A percentile compares a stretch with the other conserved stretches of the same genome.
Evolutionary conservation across 2,329 filamentous ascomycete genomes (phyloP).

Genomic region (Ceratocystis lukuohia): DNA sequence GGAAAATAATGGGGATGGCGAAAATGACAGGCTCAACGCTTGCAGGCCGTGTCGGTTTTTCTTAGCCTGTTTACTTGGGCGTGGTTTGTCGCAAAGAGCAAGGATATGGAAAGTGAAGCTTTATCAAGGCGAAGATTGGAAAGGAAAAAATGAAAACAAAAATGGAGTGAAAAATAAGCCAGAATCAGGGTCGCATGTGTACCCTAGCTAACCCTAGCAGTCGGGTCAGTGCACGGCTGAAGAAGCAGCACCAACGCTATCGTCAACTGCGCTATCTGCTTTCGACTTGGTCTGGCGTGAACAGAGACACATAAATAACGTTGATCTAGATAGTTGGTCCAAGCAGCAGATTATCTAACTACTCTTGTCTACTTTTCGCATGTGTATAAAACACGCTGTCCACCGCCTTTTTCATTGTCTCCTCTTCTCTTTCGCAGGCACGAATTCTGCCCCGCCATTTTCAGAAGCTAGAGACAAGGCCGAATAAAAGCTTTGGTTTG

Average conservation of each 20-base stretch:
- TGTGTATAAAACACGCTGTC: too few relatives aligned
- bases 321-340: too few relatives aligned
- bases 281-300: too few relatives aligned
- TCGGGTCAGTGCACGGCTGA: too few relatives aligned
- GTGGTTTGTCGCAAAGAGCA: slow-evolving; percentile 10
- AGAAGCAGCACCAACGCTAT: too few relatives aligned
- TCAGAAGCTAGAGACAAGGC: too few relatives aligned
- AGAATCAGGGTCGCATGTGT: neutral
- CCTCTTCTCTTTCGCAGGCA: neutral
- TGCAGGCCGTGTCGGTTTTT: neutral
- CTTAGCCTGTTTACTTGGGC: neutral
- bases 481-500: too few relatives aligned
- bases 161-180: neutral
- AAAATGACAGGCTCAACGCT: neutral
- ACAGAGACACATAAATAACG: too few relatives aligned
- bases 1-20: neutral
- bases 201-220: neutral
- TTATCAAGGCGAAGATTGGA: slow-evolving; percentile 1
- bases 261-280: too few relatives aligned
- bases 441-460: too few relatives aligned
- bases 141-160: neutral
- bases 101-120: neutral
- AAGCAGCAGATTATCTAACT: too few relatives aligned
- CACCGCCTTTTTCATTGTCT: neutral
- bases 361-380: too few relatives aligned